Base-by-base conservation (phyloP, 2,329 filamentous ascomycete genomes). In the Aspergillus eucalypticola region DNA sequence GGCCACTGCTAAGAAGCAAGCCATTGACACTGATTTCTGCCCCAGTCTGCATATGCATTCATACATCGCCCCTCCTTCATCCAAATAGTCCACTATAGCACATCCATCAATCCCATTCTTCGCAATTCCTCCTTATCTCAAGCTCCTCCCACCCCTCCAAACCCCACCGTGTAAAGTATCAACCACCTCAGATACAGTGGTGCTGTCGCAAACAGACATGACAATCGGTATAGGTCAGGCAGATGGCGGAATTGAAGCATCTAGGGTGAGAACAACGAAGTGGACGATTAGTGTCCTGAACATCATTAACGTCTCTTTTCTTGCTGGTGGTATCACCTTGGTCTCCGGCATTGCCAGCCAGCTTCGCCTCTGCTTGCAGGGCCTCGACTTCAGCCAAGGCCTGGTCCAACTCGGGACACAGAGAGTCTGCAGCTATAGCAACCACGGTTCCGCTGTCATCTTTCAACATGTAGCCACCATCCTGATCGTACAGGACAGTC, bases 381-480 rank as follows among this genome's bases (percentile, higher is more conserved):
- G 51, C 42, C 23, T 55, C 42, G 5, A 54, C 38, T 17, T 59
- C 57, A 17, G 57, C 57, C 15, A 55, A 17, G 23, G 29, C 23
- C 3, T 8, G 35, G 38, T 56, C 35, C 11, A 59, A 23, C 17
- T 42, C 44, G 2, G 42, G 39, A n/a, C 52, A 48, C 19, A 59
- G 46, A 13, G 44, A 55, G 5, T 59, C 52, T 0, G 52, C 32
- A 8, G 58, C 58, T 8, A 56, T 15, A 7, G 52, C 58, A 10
- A 56, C 17, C 15, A 27, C 19, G n/a, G 19, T 17, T 8, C 52
- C 52, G 25, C 32, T 32, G 23, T 23, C 27, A 15, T 60, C 32
- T 49, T 60, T 60, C 23, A 60, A 17, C 32, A 41, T 56, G 52
- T 56, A 56, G n/a, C 57, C 58, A 13, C 58, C 52, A 6, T 52